phyloP scores from a whole-genome alignment of 2,329 filamentous ascomycete species.

The Nemania sp. region DNA sequence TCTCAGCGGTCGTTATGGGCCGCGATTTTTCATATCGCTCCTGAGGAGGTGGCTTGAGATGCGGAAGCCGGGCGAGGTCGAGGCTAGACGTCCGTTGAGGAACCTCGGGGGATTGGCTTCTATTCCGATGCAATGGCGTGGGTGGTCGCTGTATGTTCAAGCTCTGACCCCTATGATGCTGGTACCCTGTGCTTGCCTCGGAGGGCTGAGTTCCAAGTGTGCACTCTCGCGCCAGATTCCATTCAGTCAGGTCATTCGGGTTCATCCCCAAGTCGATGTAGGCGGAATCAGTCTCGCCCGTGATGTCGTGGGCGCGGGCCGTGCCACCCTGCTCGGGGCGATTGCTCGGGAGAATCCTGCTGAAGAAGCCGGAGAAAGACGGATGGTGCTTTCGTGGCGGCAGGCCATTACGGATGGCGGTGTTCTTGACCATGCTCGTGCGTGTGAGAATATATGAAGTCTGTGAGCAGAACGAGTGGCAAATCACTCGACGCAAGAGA shows the following conservation, averaged over 20 bases:
- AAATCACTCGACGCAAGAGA: constrained; percentile 14
- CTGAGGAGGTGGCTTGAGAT: background rate
- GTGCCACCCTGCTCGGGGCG: constrained; percentile 58
- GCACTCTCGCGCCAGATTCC: constrained; percentile 37
- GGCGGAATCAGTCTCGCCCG: constrained; percentile 30
- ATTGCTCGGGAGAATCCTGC: constrained; percentile 53
- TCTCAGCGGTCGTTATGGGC: constrained; percentile 25
- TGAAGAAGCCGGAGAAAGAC: constrained; percentile 49
- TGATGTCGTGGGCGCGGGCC: constrained; percentile 37
- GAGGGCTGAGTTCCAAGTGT: background rate
- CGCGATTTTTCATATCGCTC: constrained; percentile 16
- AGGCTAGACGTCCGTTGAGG: constrained; percentile 1
- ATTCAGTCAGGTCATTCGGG: constrained; percentile 35
- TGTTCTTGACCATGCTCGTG: constrained; percentile 23
- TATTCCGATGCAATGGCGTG: constrained; percentile 23
- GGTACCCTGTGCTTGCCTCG: background rate
- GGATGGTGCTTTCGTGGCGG: constrained; percentile 28
- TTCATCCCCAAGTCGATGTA: constrained; percentile 32
- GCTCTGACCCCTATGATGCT: constrained; percentile 22
- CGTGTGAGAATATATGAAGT: background rate
- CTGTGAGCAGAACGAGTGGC: background rate
- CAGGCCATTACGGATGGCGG: constrained; percentile 3
- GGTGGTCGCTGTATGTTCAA: constrained; percentile 27
- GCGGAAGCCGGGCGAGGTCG: background rate
- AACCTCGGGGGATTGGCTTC: constrained; percentile 11